Percentiles rank a stretch among this genome's conserved stretches.
phyloP scores from a whole-genome alignment of 768 basidiomycete species.

The Mycena vulgaris region DNA sequence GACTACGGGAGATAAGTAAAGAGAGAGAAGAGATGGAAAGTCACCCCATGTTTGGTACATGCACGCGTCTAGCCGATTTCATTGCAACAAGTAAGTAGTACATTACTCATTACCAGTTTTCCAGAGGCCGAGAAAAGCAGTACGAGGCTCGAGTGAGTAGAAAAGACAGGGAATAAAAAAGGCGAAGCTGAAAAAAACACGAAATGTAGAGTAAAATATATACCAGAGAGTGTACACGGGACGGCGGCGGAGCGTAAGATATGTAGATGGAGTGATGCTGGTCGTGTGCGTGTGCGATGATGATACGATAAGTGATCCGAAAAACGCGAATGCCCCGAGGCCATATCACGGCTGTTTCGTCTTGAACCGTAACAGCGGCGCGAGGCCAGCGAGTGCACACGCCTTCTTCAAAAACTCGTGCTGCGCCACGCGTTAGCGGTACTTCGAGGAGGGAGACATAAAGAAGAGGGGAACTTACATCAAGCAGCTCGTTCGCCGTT shows the following conservation, averaged over 20 bases:
- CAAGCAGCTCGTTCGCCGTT: constrained; percentile 87
- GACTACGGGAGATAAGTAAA: too few relatives aligned
- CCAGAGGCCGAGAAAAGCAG: constrained; percentile 28
- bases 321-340: constrained; percentile 32
- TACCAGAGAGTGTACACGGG: constrained; percentile 31
- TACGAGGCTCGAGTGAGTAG: constrained; percentile 31
- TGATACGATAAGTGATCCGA: not conserved
- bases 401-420: constrained; percentile 96
- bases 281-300: not conserved
- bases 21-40: too few relatives aligned
- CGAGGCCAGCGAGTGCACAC: constrained; percentile 85
- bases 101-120: constrained; percentile 46
- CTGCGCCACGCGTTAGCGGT: constrained; percentile 57
- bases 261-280: constrained; percentile 4
- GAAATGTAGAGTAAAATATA: constrained; percentile 32
- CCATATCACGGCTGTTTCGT: constrained; percentile 68
- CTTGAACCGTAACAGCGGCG: constrained; percentile 88
- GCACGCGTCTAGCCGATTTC: constrained; percentile 28
- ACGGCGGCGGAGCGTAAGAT: constrained; percentile 13
- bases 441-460: not conserved
- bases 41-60: too few relatives aligned
- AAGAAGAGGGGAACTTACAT: constrained; percentile 65
- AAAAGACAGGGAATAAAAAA: constrained; percentile 33
- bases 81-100: constrained; percentile 44
- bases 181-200: constrained; percentile 7